phyloP scores from a whole-genome alignment of 1,284 basidiomycete species.

The Boletus semigastroideus region DNA sequence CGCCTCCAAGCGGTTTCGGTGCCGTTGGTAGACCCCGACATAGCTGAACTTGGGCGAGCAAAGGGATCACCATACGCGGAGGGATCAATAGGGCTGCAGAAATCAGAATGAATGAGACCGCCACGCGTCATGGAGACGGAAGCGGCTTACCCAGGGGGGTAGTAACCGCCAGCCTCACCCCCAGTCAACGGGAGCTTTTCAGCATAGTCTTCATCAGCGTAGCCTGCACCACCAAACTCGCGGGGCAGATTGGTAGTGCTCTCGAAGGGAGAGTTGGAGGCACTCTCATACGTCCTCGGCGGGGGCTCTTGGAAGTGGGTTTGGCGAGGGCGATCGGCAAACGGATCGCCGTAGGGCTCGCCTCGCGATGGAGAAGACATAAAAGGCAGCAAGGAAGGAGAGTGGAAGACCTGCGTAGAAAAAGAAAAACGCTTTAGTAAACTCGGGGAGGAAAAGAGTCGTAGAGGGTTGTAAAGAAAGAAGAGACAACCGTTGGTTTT shows the following conservation, averaged over 20 bases:
- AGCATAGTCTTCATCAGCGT: conserved; percentile 62
- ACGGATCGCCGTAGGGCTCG: conserved; percentile 59
- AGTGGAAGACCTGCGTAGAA: conserved; percentile 9
- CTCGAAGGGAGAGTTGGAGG: conserved; percentile 46
- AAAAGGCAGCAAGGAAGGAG: conserved; percentile 4
- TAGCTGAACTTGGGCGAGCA: conserved; percentile 59
- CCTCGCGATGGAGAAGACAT: conserved; percentile 52
- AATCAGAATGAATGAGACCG: background rate
- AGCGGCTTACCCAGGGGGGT: conserved; percentile 64
- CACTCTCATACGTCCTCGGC: conserved; percentile 40
- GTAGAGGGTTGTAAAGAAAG: conserved; percentile 21
- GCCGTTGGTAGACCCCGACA: conserved; percentile 63
- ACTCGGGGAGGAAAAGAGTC: conserved; percentile 9
- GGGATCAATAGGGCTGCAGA: conserved; percentile 56
- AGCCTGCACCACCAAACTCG: conserved; percentile 47
- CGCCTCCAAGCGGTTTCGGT: conserved; percentile 79
- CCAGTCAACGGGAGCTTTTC: conserved; percentile 73
- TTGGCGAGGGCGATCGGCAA: conserved; percentile 61
- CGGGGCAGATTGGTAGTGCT: conserved; percentile 56
- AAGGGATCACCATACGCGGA: conserved; percentile 68
- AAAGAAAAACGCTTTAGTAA: conserved; percentile 10
- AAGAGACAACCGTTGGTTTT: conserved; percentile 26
- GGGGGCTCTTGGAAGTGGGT: conserved; percentile 60
- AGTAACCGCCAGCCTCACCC: conserved; percentile 57
- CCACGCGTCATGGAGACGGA: background rate